Evolutionary conservation across 2,329 filamentous ascomycete species (phyloP), one percentile per base, ranked within the genome.

Genomic region (Fusarium sp.): DNA sequence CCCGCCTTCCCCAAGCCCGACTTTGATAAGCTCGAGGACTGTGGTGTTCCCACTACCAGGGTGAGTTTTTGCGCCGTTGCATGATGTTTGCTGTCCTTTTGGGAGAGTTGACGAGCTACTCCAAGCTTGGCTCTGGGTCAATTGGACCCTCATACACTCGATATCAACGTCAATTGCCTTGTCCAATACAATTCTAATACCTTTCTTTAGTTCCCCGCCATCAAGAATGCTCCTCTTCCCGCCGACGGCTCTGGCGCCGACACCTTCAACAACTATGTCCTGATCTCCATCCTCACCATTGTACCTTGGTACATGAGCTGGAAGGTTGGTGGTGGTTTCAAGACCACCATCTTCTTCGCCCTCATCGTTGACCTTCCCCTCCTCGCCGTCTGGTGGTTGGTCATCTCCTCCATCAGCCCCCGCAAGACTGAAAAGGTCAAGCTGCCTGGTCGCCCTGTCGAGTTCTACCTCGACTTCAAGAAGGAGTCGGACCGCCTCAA

Each of bases 161-260:
- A 43, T n/a, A 31, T 35, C 22, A 35, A 33, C 52, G 24, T 16
- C 41, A 62, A 63, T 56, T 35, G 22, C 33, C 37, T 37, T 33
- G 20, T 37, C 11, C 29, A 39, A 43, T n/a, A 22, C 63, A 66
- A 61, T 72, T 62, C 58, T 68, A 45, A 65, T 14, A 43, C 27
- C 22, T 27, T 6, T 54, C 31, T 61, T 14, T 62, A 83, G 82
- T 81, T 72, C 68, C 76, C 70, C 81, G 97, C 95, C 71, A 98
- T 98, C 86, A 94, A 97, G 83, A 98, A 98, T 91, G 94, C 92
- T 58, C 95, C 97, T 75, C 91, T 98, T 50, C 97, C 97, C 41
- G 96, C 95, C 76, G 97, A 99, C 83, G 94, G 91, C 60, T 87
- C 95, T 61, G 94, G 95, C 76, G 92, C 90, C 83, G 95, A 97